Base-by-base conservation (phyloP, 148 eudicot genomes). In the Cornus controversa region DNA sequence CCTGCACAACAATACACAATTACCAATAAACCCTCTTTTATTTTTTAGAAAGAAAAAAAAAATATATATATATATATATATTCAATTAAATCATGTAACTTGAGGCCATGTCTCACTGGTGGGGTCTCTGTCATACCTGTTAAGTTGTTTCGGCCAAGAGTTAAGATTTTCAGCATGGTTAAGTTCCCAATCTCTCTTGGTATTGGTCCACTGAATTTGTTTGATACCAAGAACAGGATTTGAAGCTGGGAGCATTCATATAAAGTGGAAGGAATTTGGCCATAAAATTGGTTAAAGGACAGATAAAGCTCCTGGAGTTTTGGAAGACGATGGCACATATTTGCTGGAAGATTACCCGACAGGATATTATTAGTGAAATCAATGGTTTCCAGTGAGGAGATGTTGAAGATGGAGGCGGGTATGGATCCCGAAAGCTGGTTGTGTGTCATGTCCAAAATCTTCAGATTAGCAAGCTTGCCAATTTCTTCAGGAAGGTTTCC, bases 181-280 rank as follows among this genome's bases (percentile, higher is more conserved):
- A 74, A 26, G 66, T 73, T 80, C 16, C 75, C 74, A 10, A 80
- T 80, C 3, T 50, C 67, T 24, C 13, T 40, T 0, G 82, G 78
- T 24, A 80, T 74, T 7, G 0, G 1, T 13, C 82, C 82, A n/a
- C 27, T 58, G 24, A 80, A 42, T 13, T 25, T 16, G 42, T 74
- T 80, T 42, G 0, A 2, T 7, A 50, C 5, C 60, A 69, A 27
- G 8, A 68, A 31, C 25, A 81, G 0, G 0, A 16, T 2, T 25
- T 70, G 58, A 66, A 76, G 72, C 2, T 63, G 11, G n/a, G 60
- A 50, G 47, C 83, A 81, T 22, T n/a, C 8, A 0, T 10, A 24
- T 31, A 71, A 3, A 15, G 20, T 31, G 26, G 72, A 14, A 0
- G 76, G 79, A 20, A 76, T 45, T 24, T 40, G 57, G 18, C 74